Percentiles rank a stretch among this genome's conserved stretches.
Conservation (phyloP, 2,329 filamentous ascomycete genomes). For the Clarireedia paspali region DNA sequence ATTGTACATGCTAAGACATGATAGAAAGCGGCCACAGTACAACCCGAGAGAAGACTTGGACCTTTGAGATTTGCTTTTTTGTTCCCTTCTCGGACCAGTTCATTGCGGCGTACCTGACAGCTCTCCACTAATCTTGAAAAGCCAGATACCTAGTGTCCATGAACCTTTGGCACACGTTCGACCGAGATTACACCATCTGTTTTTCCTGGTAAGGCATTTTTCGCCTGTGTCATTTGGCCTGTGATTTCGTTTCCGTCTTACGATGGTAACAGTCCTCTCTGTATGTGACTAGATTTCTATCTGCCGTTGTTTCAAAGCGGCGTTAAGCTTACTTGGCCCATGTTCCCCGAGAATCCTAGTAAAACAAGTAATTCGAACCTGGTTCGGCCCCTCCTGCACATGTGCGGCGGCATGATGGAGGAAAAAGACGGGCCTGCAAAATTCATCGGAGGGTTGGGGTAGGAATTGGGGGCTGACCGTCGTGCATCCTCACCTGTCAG, state of each 20-base stretch:
- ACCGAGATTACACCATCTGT: background rate
- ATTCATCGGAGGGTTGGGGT: background rate
- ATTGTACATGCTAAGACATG: conserved; percentile 2
- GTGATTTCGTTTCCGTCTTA: background rate
- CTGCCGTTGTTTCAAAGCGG: conserved; percentile 7
- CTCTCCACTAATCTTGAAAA: background rate
- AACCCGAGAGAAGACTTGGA: background rate
- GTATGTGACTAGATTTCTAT: background rate
- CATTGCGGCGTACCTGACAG: background rate
- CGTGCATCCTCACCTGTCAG: background rate
- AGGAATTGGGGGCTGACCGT: background rate
- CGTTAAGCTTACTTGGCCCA: conserved; percentile 2
- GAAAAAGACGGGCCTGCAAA: background rate
- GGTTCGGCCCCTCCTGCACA: conserved; percentile 3
- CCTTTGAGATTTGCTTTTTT: background rate
- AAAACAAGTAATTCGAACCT: background rate
- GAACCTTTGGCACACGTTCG: background rate
- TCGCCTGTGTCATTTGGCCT: background rate
- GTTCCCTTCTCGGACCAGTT: background rate
- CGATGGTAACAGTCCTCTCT: background rate
- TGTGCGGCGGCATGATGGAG: background rate
- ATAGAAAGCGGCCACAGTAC: background rate
- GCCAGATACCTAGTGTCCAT: background rate
- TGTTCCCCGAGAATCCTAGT: conserved; percentile 7
- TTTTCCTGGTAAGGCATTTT: background rate